These are phyloP conservation scores for Tricholoma hemisulphureum DNA, from an alignment of 768 basidiomycete genomes.

Conservation along the genomic window DNA sequence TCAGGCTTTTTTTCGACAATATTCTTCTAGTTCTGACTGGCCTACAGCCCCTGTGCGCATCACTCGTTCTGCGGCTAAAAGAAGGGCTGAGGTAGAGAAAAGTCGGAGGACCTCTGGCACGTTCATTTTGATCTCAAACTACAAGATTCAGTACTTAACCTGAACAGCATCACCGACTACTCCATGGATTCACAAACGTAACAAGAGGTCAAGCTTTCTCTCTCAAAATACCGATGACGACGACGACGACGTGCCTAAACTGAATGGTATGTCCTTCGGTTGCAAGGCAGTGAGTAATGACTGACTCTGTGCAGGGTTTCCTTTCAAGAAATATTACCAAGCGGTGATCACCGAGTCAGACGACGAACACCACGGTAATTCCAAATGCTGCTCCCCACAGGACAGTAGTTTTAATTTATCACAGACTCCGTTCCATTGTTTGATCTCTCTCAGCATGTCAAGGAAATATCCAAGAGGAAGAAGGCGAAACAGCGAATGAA, in stretches of 20 bases:
- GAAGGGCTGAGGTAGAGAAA: neutral
- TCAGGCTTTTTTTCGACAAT: neutral
- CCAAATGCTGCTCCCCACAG: neutral
- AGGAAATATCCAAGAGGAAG: neutral
- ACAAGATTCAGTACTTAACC: neutral
- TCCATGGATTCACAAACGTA: neutral
- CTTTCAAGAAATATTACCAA: no score
- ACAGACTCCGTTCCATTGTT: neutral
- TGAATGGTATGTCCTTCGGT: neutral
- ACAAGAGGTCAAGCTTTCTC: neutral
- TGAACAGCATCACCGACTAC: neutral
- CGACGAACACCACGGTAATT: neutral
- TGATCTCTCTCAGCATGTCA: neutral
- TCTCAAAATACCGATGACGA: neutral
- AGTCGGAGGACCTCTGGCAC: neutral
- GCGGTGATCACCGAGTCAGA: neutral
- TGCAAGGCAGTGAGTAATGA: no score
- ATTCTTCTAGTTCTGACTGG: neutral
- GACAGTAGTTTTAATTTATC: neutral
- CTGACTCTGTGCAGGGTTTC: no score
- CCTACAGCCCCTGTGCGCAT: neutral
- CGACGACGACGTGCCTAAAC: neutral
- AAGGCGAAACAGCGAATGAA: neutral
- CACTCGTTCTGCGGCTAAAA: slow-evolving; percentile 1
- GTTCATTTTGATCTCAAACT: neutral